These are phyloP conservation scores for Alliaria petiolata DNA, from an alignment of 345 rosid genomes.

Conservation along the genomic window DNA sequence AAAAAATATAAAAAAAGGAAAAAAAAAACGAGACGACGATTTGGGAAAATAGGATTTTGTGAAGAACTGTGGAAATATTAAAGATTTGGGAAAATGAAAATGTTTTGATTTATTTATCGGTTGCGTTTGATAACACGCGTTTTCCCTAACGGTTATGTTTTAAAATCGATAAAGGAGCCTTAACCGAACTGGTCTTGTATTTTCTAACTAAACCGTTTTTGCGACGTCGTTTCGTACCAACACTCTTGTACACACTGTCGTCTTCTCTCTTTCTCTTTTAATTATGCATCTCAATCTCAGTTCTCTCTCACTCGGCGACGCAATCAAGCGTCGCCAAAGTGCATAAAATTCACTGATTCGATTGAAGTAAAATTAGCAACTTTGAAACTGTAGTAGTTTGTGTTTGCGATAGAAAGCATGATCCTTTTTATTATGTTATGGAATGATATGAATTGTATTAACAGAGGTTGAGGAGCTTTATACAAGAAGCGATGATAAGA, in stretches of 20 bases:
- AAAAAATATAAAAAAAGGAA: neutral
- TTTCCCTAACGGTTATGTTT: neutral
- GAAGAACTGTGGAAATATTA: neutral
- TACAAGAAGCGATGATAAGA: too few relatives aligned
- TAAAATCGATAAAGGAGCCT: too few relatives aligned
- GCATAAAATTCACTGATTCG: neutral
- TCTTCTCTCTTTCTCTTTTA: slow-evolving; percentile 60
- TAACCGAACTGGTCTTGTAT: neutral
- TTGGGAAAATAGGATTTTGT: too few relatives aligned
- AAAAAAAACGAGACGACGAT: too few relatives aligned
- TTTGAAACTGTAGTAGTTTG: neutral
- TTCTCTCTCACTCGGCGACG: slow-evolving; percentile 81
- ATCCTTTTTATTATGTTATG: too few relatives aligned
- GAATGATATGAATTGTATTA: too few relatives aligned
- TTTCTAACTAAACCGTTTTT: slow-evolving; percentile 58
- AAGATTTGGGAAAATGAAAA: neutral
- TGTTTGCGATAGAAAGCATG: neutral
- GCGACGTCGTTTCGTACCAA: too few relatives aligned
- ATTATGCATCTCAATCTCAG: slow-evolving; percentile 46
- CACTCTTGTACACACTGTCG: slow-evolving; percentile 58
- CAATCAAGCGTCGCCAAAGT: too few relatives aligned
- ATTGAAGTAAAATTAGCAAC: neutral
- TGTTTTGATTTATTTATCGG: too few relatives aligned
- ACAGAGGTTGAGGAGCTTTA: too few relatives aligned
- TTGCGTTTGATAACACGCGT: neutral